Evolutionary conservation across 306 rosid species (phyloP).

Genomic region (Canavalia ensiformis): DNA sequence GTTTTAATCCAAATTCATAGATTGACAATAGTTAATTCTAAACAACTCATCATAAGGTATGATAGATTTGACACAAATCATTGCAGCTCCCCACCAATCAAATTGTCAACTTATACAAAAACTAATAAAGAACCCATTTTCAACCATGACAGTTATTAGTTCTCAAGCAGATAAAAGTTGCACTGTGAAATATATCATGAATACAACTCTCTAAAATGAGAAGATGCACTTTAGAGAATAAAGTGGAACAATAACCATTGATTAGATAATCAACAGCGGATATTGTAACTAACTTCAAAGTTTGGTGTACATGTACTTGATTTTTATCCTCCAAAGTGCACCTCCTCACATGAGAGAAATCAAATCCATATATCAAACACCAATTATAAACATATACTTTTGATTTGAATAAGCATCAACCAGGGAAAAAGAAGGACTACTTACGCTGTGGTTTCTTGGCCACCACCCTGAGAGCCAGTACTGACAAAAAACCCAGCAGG

Average conservation of each 20-base stretch:
- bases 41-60: neutral
- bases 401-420: neutral
- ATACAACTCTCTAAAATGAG: too few relatives aligned
- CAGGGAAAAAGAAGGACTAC: neutral
- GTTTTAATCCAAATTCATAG: neutral
- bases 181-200: neutral
- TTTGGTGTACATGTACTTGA: too few relatives aligned
- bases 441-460: slow-evolving; percentile 84
- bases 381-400: neutral
- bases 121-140: neutral
- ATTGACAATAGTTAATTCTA: too few relatives aligned
- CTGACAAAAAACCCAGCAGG: slow-evolving; percentile 81
- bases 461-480: slow-evolving; percentile 84
- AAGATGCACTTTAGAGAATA: too few relatives aligned
- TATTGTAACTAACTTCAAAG: too few relatives aligned
- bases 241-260: too few relatives aligned
- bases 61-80: neutral
- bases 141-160: neutral
- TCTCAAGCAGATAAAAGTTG: neutral
- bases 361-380: too few relatives aligned
- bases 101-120: neutral
- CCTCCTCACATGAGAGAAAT: too few relatives aligned
- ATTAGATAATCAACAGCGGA: too few relatives aligned
- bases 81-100: neutral
- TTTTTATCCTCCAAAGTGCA: too few relatives aligned